Base-by-base conservation (phyloP, 1,139 yeast genomes). In the Williopsis jadinii region DNA sequence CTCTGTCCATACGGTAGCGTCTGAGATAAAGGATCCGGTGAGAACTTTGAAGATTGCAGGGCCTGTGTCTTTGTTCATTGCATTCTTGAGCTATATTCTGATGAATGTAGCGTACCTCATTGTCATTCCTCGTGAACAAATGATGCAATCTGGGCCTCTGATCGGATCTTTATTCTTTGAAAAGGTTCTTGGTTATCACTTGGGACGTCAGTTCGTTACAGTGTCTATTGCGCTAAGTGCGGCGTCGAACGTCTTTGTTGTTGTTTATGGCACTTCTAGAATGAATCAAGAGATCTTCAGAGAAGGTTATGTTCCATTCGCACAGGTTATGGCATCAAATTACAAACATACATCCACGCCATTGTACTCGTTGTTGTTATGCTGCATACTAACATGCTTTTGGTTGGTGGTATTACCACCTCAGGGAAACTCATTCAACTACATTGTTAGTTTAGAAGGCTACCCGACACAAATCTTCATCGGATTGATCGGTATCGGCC, bases 201-300 rank as follows among this genome's bases (percentile, higher is more conserved):
- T 77, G 8, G 85, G 85, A 1, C 67, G 73, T 38, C 70, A 68
- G 44, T 62, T 79, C 32, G 64, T 79, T 33, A 74, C 84, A 0
- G 58, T 75, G 30, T 68, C 82, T 0, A 71, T 79, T 36, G 82
- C 84, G 0, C 41, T 77, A 14, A 75, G 80, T 40, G 71, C 84
- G 8, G 79, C 76, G 2, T 81, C 84, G 0, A 80, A 80, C 50
- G 73, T 79, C 2, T 71, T 77, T 56, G 85, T 79, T 12, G 83
- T 77, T 1, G 57, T 77, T 9, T 80, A 77, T 53, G 70, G 80
- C 3, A 66, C 76, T 8, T 75, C 84, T 1, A 64, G 85, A 52
- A 73, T 76, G 61, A 76, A 76, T 49, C 84, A 79, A 52, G 84
- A 78, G 57, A 75, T 75, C 3, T 77, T 79, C 50, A 64, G 83